phyloP scores from a whole-genome alignment of 2,329 filamentous ascomycete species.

The Dryadomyces quercivorus region DNA sequence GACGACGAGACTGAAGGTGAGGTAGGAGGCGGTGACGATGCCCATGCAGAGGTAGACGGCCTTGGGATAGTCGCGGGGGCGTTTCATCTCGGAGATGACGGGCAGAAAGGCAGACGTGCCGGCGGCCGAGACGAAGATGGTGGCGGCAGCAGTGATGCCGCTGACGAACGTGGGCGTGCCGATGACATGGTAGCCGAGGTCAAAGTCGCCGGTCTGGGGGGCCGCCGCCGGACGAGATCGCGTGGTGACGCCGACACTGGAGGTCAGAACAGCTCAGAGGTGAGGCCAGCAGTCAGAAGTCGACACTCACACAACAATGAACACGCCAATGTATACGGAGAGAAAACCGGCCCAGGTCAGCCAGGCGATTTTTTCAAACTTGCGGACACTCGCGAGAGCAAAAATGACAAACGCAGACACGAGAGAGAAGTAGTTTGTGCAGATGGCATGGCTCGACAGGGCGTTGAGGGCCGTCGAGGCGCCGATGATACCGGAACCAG shows the following conservation, averaged over 20 bases:
- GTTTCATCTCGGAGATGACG: constrained; percentile 53
- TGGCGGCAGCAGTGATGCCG: constrained; percentile 47
- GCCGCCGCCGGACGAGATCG: constrained; percentile 24
- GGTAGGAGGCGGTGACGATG: constrained; percentile 37
- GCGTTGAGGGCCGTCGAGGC: constrained; percentile 53
- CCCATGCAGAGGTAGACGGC: constrained; percentile 36
- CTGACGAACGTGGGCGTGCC: constrained; percentile 42
- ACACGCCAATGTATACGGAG: constrained; percentile 46
- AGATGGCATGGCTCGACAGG: constrained; percentile 23
- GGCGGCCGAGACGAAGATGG: constrained; percentile 40
- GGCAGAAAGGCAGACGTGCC: constrained; percentile 43
- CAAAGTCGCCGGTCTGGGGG: constrained; percentile 25
- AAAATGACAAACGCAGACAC: constrained; percentile 44
- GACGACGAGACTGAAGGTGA: constrained; percentile 35
- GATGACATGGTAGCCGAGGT: constrained; percentile 31
- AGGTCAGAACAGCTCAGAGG: neutral
- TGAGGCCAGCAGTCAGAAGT: neutral
- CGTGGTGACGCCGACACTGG: constrained; percentile 26
- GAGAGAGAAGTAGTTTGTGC: constrained; percentile 33
- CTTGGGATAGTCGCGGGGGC: constrained; percentile 46
- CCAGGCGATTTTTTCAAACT: constrained; percentile 38
- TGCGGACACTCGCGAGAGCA: constrained; percentile 23
- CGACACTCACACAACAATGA: constrained; percentile 27
- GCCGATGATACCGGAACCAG: constrained; percentile 40
- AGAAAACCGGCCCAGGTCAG: constrained; percentile 34